phyloP scores from a whole-genome alignment of 2,329 filamentous ascomycete genomes.

The Septoria linicola region DNA sequence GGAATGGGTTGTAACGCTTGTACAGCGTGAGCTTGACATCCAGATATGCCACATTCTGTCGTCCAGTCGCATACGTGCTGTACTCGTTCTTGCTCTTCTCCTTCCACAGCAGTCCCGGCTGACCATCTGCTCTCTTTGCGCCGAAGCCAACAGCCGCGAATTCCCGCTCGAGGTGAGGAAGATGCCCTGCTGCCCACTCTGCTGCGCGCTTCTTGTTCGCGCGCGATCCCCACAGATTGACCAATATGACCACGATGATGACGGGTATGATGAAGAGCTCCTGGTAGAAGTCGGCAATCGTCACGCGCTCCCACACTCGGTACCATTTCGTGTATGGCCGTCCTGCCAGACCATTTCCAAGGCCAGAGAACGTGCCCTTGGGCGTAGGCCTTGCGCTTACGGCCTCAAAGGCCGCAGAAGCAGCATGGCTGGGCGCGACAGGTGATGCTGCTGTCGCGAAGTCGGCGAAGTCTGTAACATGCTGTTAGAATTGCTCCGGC shows the following conservation, averaged over 20 bases:
- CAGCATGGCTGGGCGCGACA: conserved; percentile 51
- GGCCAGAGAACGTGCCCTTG: conserved; percentile 32
- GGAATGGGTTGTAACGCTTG: conserved; percentile 82
- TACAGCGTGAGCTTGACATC: conserved; percentile 79
- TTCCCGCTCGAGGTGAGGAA: conserved; percentile 70
- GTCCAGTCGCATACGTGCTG: conserved; percentile 81
- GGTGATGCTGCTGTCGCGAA: conserved; percentile 78
- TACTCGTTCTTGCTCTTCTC: conserved; percentile 89
- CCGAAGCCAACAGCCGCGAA: conserved; percentile 85
- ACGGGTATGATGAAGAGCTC: conserved; percentile 80
- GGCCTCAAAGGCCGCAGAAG: conserved; percentile 50
- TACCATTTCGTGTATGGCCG: conserved; percentile 92
- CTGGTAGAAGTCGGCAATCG: conserved; percentile 77
- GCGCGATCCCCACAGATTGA: conserved; percentile 79
- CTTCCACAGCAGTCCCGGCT: conserved; percentile 64
- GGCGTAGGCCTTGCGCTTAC: conserved; percentile 38
- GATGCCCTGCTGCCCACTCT: conserved; percentile 75
- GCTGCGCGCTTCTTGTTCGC: conserved; percentile 78
- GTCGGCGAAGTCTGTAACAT: conserved; percentile 78
- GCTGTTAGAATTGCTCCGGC: conserved; percentile 15
- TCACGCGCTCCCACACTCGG: conserved; percentile 88
- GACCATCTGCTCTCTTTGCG: conserved; percentile 43
- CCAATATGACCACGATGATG: conserved; percentile 69
- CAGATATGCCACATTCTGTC: conserved; percentile 88
- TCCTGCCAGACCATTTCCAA: conserved; percentile 46